phyloP scores from a whole-genome alignment of 2,329 filamentous ascomycete species.

The Cyanodermella asteris region DNA sequence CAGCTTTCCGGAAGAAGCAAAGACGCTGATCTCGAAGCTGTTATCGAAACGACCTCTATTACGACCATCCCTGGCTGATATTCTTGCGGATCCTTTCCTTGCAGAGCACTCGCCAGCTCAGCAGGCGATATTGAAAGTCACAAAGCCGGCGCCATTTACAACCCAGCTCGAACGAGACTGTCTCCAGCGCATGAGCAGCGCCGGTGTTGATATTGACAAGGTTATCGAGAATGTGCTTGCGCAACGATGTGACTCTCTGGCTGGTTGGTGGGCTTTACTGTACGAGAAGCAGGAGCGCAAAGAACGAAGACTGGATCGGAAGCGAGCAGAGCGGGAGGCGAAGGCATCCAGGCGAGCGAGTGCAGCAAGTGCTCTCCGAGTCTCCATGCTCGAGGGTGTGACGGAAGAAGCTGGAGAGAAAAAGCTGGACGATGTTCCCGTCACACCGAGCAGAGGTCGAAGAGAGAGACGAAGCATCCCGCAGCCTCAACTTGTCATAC shows the following conservation, averaged over 20 bases:
- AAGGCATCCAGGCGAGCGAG: constrained; percentile 69
- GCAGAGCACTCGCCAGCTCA: constrained; percentile 71
- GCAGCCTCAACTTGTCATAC: constrained; percentile 36
- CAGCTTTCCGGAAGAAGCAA: constrained; percentile 54
- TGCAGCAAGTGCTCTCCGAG: constrained; percentile 68
- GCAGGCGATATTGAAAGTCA: constrained; percentile 66
- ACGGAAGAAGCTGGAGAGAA: no score
- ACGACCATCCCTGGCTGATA: constrained; percentile 61
- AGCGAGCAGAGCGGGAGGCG: constrained; percentile 62
- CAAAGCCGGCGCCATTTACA: constrained; percentile 61
- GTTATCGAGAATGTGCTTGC: constrained; percentile 86
- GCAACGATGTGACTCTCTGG: constrained; percentile 71
- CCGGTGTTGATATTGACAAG: constrained; percentile 80
- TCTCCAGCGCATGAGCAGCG: constrained; percentile 74
- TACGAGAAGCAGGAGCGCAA: constrained; percentile 91
- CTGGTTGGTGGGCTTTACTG: constrained; percentile 88
- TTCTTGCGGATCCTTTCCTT: constrained; percentile 72
- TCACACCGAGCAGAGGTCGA: constrained; percentile 51
- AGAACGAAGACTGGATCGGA: constrained; percentile 54
- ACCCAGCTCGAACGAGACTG: constrained; percentile 79
- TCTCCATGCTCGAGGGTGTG: no score
- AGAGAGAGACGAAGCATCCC: constrained; percentile 52
- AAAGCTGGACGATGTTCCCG: no score
- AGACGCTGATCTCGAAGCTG: constrained; percentile 53
- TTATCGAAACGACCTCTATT: constrained; percentile 77